phyloP scores from a whole-genome alignment of 768 basidiomycete genomes.

The Suillus subluteus region DNA sequence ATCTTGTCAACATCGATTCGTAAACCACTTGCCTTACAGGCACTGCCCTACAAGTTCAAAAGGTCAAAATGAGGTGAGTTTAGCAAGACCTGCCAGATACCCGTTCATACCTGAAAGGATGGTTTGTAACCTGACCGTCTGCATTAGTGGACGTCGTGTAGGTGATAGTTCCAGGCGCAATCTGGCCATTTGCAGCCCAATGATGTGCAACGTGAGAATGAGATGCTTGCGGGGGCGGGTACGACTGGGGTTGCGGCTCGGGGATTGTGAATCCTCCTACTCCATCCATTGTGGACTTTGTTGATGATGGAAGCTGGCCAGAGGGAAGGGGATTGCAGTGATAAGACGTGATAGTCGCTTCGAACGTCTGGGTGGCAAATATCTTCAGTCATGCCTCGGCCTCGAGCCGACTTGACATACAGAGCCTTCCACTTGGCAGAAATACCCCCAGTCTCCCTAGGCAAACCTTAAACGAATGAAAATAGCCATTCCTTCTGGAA shows the following conservation, averaged over 20 bases:
- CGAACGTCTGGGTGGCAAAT: background rate
- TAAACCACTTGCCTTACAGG: slow-evolving; percentile 60
- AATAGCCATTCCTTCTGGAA: background rate
- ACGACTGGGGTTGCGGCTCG: slow-evolving; percentile 32
- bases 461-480: background rate
- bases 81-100: background rate
- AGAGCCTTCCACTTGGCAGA: background rate
- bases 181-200: slow-evolving; percentile 39
- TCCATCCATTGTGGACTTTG: slow-evolving; percentile 23
- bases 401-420: background rate
- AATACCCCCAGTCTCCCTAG: background rate
- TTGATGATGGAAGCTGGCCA: slow-evolving; percentile 11
- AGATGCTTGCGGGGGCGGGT: slow-evolving; percentile 18
- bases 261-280: slow-evolving; percentile 30
- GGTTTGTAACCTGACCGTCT: slow-evolving; percentile 67
- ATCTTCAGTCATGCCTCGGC: background rate
- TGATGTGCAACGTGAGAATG: background rate
- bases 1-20: background rate
- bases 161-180: slow-evolving; percentile 71
- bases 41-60: slow-evolving; percentile 55
- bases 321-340: slow-evolving; percentile 10
- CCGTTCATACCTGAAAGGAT: slow-evolving; percentile 68
- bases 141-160: slow-evolving; percentile 67
- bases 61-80: slow-evolving; percentile 7
- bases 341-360: slow-evolving; percentile 22